A percentile compares a stretch with the other conserved stretches of the same genome.
phyloP scores from a whole-genome alignment of 2,329 filamentous ascomycete species.

The Penicillium expansum region DNA sequence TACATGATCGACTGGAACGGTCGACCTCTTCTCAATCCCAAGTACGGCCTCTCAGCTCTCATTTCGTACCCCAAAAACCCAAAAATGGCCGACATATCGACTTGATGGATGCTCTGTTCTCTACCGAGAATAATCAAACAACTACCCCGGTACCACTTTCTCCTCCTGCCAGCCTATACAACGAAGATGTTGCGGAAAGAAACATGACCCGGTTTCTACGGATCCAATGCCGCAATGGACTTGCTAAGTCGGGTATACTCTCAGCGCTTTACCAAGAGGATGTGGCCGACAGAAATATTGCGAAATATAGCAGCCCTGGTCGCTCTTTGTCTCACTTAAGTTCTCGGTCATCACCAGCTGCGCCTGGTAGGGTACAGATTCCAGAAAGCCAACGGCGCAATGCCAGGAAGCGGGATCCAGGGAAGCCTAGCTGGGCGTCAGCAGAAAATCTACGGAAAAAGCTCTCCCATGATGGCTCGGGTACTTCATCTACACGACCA shows the following conservation, averaged over 20 bases:
- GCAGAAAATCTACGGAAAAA: constrained; percentile 26
- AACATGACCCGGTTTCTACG: constrained; percentile 40
- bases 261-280: constrained; percentile 43
- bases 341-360: constrained; percentile 19
- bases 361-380: constrained; percentile 19
- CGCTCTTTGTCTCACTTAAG: constrained; percentile 24
- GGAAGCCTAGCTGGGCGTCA: constrained; percentile 21
- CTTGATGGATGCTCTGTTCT: constrained; percentile 40
- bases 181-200: constrained; percentile 45
- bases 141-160: constrained; percentile 21
- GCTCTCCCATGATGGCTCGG: constrained; percentile 4
- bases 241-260: constrained; percentile 31
- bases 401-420: constrained; percentile 8
- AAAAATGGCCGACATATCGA: constrained; percentile 38
- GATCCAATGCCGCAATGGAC: constrained; percentile 25
- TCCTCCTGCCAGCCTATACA: constrained; percentile 38
- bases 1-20: constrained; percentile 37
- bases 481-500: constrained; percentile 1
- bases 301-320: constrained; percentile 22
- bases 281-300: constrained; percentile 43
- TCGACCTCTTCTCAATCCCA: constrained; percentile 29
- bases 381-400: constrained; percentile 11
- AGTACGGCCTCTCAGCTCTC: constrained; percentile 23
- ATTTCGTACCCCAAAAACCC: constrained; percentile 20
- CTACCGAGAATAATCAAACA: constrained; percentile 32